phyloP scores from a whole-genome alignment of 2,329 filamentous ascomycete species.

The Hymenotorrendiella dingleyae region DNA sequence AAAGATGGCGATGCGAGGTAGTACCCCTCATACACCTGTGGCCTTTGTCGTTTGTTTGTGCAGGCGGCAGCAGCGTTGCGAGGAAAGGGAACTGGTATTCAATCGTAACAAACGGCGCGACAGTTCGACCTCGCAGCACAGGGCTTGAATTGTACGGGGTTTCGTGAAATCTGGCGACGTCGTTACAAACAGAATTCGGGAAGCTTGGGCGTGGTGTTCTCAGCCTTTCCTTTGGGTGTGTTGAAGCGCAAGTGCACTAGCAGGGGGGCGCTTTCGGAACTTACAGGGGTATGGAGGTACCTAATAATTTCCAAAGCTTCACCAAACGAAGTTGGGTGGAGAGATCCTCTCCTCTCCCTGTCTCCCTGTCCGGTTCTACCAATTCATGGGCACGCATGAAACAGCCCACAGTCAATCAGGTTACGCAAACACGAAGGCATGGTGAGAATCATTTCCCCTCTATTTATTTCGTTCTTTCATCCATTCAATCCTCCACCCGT shows the following conservation, averaged over 20 bases:
- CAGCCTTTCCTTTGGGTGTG: conserved; percentile 19
- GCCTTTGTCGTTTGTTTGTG: conserved; percentile 17
- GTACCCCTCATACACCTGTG: conserved; percentile 31
- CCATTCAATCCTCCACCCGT: too few relatives aligned
- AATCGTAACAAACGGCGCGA: too few relatives aligned
- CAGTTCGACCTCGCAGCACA: too few relatives aligned
- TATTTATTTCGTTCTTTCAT: too few relatives aligned
- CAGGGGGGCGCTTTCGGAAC: too few relatives aligned
- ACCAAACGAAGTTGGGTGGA: not conserved
- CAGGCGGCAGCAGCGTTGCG: conserved; percentile 21
- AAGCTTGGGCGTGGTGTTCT: too few relatives aligned
- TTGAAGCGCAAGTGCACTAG: too few relatives aligned
- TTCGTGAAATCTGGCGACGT: too few relatives aligned
- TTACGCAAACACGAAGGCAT: not conserved
- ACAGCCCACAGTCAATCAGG: not conserved
- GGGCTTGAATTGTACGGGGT: too few relatives aligned
- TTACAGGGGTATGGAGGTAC: conserved; percentile 1
- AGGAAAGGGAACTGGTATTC: conserved; percentile 2
- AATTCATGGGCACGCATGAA: not conserved
- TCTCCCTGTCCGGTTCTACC: not conserved
- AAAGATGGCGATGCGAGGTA: conserved; percentile 34
- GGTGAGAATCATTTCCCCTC: not conserved
- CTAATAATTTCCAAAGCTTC: conserved; percentile 2
- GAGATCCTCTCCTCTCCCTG: too few relatives aligned
- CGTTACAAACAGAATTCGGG: too few relatives aligned